A percentile compares a stretch with the other conserved stretches of the same genome.
These are phyloP conservation scores for Penicillium turbatum DNA, from an alignment of 495 filamentous ascomycete genomes.

Conservation along the genomic window DNA sequence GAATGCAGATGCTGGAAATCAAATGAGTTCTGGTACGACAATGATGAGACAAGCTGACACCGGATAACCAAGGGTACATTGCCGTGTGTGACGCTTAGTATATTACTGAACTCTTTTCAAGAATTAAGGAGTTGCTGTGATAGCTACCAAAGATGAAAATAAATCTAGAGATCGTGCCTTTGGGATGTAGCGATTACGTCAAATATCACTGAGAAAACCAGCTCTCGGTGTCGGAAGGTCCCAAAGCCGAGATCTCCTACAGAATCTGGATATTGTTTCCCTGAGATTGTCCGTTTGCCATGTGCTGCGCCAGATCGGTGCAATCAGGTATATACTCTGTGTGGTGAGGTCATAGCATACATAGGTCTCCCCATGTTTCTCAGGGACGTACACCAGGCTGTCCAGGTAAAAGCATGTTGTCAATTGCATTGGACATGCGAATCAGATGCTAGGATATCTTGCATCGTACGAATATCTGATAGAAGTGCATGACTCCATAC, in stretches of 20 bases:
- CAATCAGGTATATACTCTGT: not conserved
- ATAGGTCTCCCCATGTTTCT: no score
- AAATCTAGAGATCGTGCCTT: not conserved
- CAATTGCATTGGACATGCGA: no score
- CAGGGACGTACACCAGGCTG: no score
- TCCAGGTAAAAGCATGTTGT: no score
- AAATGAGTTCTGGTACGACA: not conserved
- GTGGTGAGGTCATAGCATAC: not conserved
- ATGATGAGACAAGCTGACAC: not conserved
- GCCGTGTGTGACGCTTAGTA: not conserved
- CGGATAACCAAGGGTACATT: not conserved
- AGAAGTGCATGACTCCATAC: no score
- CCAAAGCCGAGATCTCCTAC: not conserved
- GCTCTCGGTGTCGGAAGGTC: constrained; percentile 10
- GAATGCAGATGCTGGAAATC: not conserved
- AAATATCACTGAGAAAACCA: constrained; percentile 7
- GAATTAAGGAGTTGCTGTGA: no score
- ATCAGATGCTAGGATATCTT: no score
- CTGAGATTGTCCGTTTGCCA: no score
- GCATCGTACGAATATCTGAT: no score
- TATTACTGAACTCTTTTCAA: no score
- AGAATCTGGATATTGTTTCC: not conserved
- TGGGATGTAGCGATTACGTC: constrained; percentile 20
- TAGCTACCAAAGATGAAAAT: not conserved
- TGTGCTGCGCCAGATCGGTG: not conserved